phyloP scores from a whole-genome alignment of 2,329 filamentous ascomycete genomes.

The Cadophora luteo-olivacea region DNA sequence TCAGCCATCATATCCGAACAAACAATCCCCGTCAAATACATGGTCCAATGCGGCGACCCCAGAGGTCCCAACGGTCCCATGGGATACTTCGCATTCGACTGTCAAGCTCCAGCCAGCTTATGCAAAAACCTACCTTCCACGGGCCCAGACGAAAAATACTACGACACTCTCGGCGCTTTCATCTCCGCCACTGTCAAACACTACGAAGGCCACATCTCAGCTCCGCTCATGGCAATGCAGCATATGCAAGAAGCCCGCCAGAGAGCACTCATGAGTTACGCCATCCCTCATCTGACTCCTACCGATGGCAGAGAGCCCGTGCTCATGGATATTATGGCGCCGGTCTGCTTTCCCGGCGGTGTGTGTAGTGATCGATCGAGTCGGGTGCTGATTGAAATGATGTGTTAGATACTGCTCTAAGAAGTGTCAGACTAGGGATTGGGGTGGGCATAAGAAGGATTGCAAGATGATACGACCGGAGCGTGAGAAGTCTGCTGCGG shows the following conservation, averaged over 20 bases:
- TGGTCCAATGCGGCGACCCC: not conserved
- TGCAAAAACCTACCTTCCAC: not conserved
- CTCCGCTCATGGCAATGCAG: not conserved
- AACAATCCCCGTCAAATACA: slow-evolving; percentile 1
- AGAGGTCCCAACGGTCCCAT: not conserved
- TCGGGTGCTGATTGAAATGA: too few relatives aligned
- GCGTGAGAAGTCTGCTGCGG: not conserved
- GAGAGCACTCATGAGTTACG: not conserved
- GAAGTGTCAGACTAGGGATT: not conserved
- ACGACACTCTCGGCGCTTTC: not conserved
- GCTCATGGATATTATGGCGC: too few relatives aligned
- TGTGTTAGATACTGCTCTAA: not conserved
- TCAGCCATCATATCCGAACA: too few relatives aligned
- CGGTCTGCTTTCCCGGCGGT: too few relatives aligned
- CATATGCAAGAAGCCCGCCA: not conserved
- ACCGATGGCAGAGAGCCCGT: too few relatives aligned
- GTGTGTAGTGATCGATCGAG: too few relatives aligned
- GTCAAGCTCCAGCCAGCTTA: not conserved
- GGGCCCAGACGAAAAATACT: not conserved
- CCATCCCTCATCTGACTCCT: too few relatives aligned
- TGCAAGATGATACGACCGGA: not conserved
- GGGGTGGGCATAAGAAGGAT: not conserved
- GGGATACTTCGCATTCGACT: not conserved
- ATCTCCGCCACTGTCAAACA: not conserved
- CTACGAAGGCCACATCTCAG: not conserved